phyloP scores from a whole-genome alignment of 352 stramenopile genomes.

The Globisporangium rhizosaccharum region DNA sequence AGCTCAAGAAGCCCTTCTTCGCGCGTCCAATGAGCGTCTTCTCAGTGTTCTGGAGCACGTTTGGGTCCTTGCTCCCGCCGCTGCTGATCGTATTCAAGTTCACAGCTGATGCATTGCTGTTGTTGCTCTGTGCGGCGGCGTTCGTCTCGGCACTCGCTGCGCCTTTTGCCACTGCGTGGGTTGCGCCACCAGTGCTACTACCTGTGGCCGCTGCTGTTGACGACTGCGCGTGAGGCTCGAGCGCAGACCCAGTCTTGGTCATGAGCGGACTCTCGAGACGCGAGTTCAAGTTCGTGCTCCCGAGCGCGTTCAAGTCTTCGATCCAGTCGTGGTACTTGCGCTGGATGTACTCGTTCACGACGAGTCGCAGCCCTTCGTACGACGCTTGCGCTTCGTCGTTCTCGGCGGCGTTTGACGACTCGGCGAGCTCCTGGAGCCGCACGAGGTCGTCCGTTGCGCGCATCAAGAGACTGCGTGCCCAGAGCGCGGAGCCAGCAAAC shows the following conservation, averaged over 20 bases:
- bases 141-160: background rate
- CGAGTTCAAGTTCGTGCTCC: conserved; percentile 72
- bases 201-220: conserved; percentile 5
- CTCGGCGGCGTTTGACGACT: conserved; percentile 66
- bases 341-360: conserved; percentile 89
- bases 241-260: conserved; percentile 56
- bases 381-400: conserved; percentile 71
- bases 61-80: conserved; percentile 37
- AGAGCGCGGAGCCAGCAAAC: conserved; percentile 90
- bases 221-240: conserved; percentile 1
- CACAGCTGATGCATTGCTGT: conserved; percentile 4
- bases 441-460: conserved; percentile 70
- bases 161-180: background rate
- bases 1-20: conserved; percentile 87
- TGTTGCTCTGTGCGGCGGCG: background rate
- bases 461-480: conserved; percentile 86
- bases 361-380: conserved; percentile 70
- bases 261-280: conserved; percentile 84
- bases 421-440: conserved; percentile 62
- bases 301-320: conserved; percentile 77
- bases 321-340: conserved; percentile 90
- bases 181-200: background rate
- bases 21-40: conserved; percentile 75
- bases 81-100: conserved; percentile 28
- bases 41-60: conserved; percentile 68